phyloP scores from a whole-genome alignment of 192 early-diverging fungal genomes.

The Chytriomyces sp. region DNA sequence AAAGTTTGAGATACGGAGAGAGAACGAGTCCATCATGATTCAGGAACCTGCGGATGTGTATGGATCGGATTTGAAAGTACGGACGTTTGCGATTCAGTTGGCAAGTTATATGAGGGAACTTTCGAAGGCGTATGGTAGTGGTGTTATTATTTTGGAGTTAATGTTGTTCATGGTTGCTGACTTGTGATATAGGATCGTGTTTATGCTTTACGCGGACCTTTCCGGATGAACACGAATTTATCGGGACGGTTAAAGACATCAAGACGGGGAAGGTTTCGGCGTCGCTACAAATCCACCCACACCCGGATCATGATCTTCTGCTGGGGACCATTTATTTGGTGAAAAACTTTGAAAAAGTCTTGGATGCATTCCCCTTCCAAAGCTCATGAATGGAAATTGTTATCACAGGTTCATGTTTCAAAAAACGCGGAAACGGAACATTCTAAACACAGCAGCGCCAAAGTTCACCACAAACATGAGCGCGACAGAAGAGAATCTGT shows the following conservation, averaged over 20 bases:
- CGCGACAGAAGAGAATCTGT: no score
- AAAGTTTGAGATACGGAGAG: conserved; percentile 28
- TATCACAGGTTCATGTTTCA: no score
- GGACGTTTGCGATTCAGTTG: conserved; percentile 11
- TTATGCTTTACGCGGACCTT: conserved; percentile 28
- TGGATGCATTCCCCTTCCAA: no score
- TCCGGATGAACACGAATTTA: conserved; percentile 31
- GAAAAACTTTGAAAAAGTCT: neutral
- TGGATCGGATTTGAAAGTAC: conserved; percentile 13
- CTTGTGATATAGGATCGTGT: neutral
- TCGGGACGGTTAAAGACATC: conserved; percentile 30
- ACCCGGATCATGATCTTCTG: conserved; percentile 11
- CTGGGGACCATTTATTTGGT: conserved; percentile 32
- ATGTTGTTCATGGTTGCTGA: neutral
- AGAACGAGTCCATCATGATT: conserved; percentile 15
- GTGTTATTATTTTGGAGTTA: neutral
- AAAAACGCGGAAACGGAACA: no score
- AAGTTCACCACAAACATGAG: neutral
- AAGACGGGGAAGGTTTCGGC: conserved; percentile 9
- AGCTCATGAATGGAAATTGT: no score
- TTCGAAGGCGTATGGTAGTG: conserved; percentile 12
- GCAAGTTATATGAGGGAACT: conserved; percentile 24
- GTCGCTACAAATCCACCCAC: conserved; percentile 31
- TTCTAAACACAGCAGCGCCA: neutral
- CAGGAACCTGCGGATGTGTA: conserved; percentile 16